Evolutionary conservation across 495 filamentous ascomycete species (phyloP), one percentile per base, ranked within the genome.

Genomic region (Penicillium bovifimosum): DNA sequence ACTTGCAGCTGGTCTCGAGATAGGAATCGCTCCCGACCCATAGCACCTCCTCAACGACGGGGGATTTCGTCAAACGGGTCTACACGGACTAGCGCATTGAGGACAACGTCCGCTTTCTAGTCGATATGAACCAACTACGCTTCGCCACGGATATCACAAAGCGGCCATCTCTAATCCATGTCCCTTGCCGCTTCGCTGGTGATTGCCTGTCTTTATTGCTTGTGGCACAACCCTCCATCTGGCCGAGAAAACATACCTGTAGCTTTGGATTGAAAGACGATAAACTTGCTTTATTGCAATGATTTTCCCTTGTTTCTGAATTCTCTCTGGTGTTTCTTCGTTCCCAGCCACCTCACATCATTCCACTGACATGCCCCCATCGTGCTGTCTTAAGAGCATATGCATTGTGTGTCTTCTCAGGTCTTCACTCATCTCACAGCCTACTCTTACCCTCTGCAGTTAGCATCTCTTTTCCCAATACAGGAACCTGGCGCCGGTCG

Each of bases 71-170:
- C 63, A 14, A 71, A 67, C 55, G 64, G 64, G 6, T 66, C 68
- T 40, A 65, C 69, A 5, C 71, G 64, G 16, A 75, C 66, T 14
- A 76, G 74, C 52, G 72, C 74, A 17, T 49, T 76, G 53, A 64
- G 74, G 51, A 69, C 72, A 26, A 76, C 74, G 40, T 71, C 67
- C 11, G 56, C 65, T 34, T 66, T 64, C 41, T 69, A 36, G 29
- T 31, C 11, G 11, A 6, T 26, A 5, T 40, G 47, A 14, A 31
- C 27, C 31, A 34, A 5, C 4, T 43, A 47, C 17, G 8, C 24
- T 13, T 24, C 41, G 14, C 26, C 20, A 24, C 20, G 20, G 20
- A 4, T 24, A 2, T 4, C 20, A 24, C 20, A 24, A 24, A 2
- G 4, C 20, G 20, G 20, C 20, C 20, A 2, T 24, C 2, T 24